Percentiles rank a stretch among this genome's conserved stretches.
Evolutionary conservation across 1,139 yeast genomes (phyloP).

Genomic region (Pneumocystis sp.): DNA sequence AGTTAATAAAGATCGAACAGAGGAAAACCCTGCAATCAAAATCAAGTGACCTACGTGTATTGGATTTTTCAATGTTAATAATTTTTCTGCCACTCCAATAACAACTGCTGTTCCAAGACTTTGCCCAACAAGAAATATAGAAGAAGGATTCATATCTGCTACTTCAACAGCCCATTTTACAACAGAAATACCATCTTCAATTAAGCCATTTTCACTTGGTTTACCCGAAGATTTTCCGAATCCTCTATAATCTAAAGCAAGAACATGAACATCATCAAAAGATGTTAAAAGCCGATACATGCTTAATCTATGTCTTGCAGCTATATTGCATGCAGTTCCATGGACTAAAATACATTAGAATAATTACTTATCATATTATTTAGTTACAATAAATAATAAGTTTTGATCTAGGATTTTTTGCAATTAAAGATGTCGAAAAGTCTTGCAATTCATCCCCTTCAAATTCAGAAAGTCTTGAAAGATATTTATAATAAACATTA

Average conservation of each 20-base stretch:
- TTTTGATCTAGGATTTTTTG: not conserved
- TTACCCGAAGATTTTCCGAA: slow-evolving; percentile 10
- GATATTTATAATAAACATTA: not conserved
- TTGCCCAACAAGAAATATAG: slow-evolving; percentile 9
- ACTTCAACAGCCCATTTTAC: slow-evolving; percentile 9
- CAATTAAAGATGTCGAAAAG: not conserved
- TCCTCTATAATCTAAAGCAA: slow-evolving; percentile 12
- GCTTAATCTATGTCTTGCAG: slow-evolving; percentile 6
- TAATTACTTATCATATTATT: not conserved
- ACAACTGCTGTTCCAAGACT: slow-evolving; percentile 12
- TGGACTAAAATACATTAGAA: not conserved
- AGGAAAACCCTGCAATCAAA: slow-evolving; percentile 10
- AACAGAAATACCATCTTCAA: slow-evolving; percentile 9
- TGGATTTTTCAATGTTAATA: slow-evolving; percentile 1
- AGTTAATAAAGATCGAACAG: slow-evolving; percentile 5
- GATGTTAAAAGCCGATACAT: slow-evolving; percentile 7
- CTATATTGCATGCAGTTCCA: slow-evolving; percentile 10
- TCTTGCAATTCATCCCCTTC: not conserved
- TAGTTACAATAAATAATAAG: not conserved
- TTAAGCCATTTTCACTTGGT: slow-evolving; percentile 8
- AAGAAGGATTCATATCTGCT: slow-evolving; percentile 2
- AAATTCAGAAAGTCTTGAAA: not conserved
- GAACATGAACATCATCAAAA: slow-evolving; percentile 9
- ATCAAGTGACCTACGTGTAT: slow-evolving; percentile 6
- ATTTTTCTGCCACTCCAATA: slow-evolving; percentile 8